These are phyloP conservation scores for Calendula officinalis DNA, from an alignment of 129 eudicot species.

Conservation along the genomic window DNA sequence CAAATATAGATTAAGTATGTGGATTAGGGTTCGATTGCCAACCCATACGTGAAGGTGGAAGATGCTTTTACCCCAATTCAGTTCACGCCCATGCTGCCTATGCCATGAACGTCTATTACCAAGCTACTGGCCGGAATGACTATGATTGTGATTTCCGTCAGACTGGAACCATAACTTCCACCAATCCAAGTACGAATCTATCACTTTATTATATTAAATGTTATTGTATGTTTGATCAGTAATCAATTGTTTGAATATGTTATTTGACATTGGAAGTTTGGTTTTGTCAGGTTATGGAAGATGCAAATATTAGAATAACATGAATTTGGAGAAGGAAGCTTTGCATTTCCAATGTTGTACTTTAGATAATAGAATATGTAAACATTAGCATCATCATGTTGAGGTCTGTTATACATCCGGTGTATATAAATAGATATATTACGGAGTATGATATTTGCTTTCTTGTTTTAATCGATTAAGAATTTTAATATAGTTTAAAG, in stretches of 20 bases:
- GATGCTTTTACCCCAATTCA: constrained; percentile 50
- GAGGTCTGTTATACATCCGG: not conserved
- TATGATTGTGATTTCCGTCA: constrained; percentile 59
- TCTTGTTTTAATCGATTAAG: not conserved
- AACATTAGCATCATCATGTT: not conserved
- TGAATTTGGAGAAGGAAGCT: constrained; percentile 12
- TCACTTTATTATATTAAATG: not conserved
- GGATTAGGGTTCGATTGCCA: constrained; percentile 59
- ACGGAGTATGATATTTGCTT: not conserved
- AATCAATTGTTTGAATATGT: not conserved
- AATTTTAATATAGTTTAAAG: not conserved
- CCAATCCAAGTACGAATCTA: constrained; percentile 46
- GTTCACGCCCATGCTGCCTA: constrained; percentile 61
- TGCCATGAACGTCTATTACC: constrained; percentile 65
- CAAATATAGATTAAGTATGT: constrained; percentile 60
- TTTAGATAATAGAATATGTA: not conserved
- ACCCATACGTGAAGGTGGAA: constrained; percentile 53
- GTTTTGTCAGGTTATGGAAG: constrained; percentile 48
- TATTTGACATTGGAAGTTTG: not conserved
- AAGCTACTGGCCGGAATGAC: constrained; percentile 42
- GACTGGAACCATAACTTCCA: constrained; percentile 47
- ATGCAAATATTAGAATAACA: constrained; percentile 37
- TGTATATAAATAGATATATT: not conserved
- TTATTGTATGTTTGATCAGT: not conserved
- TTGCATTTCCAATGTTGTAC: not conserved